A percentile compares a stretch with the other conserved stretches of the same genome.
phyloP scores from a whole-genome alignment of 1,284 basidiomycete species.

The Trichosporon sp. region DNA sequence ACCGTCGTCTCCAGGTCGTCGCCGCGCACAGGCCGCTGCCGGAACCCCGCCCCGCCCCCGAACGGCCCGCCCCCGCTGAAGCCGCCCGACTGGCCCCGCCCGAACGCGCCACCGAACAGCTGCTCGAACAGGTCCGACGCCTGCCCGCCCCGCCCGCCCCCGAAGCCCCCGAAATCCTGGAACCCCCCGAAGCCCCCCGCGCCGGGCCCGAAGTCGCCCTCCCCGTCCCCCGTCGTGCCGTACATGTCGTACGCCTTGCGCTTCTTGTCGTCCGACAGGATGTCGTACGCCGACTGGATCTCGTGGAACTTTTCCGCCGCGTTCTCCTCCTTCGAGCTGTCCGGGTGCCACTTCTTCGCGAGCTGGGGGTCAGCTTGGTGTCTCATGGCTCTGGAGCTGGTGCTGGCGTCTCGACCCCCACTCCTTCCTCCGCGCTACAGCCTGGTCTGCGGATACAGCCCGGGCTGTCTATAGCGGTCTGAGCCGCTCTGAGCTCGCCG shows the following conservation, averaged over 20 bases:
- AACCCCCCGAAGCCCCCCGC: conserved; percentile 64
- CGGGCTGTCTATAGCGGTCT: too few relatives aligned
- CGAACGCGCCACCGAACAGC: conserved; percentile 67
- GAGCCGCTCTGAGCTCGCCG: too few relatives aligned
- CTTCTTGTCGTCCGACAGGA: conserved; percentile 89
- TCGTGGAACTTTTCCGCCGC: conserved; percentile 93
- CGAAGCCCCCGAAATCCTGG: conserved; percentile 67
- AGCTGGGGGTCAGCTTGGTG: conserved; percentile 57
- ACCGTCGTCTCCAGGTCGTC: conserved; percentile 78
- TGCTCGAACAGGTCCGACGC: conserved; percentile 75
- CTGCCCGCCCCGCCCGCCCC: conserved; percentile 53
- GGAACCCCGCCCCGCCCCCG: conserved; percentile 51
- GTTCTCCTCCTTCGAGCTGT: conserved; percentile 87
- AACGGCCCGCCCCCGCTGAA: conserved; percentile 43
- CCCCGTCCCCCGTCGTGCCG: conserved; percentile 87
- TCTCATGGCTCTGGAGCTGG: too few relatives aligned
- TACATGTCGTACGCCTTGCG: conserved; percentile 89
- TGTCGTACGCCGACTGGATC: conserved; percentile 95
- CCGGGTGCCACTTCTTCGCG: conserved; percentile 96
- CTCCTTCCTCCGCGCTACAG: neutral
- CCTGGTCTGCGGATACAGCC: too few relatives aligned
- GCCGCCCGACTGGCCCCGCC: conserved; percentile 25
- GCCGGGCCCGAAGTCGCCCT: conserved; percentile 67
- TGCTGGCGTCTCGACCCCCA: neutral
- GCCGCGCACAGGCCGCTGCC: conserved; percentile 60